A percentile compares a stretch with the other conserved stretches of the same genome.
Evolutionary conservation across 371 early-diverging fungal genomes (phyloP).

Genomic region (Mycotypha africana): DNA sequence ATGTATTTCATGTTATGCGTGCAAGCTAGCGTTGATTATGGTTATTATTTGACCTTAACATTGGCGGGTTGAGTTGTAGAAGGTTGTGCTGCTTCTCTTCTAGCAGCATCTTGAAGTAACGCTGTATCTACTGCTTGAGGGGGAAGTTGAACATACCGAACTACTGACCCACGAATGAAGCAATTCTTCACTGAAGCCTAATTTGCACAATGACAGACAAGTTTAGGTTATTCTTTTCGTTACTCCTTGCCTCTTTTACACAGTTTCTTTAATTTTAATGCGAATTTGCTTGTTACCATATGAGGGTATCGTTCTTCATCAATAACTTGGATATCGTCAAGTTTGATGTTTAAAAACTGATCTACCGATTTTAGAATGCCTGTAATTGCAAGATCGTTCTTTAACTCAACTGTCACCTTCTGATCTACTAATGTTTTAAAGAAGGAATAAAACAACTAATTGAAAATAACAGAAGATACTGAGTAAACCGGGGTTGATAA

Average conservation of each 20-base stretch:
- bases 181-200: conserved; percentile 94
- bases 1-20: background rate
- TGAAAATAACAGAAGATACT: background rate
- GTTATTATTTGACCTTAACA: conserved; percentile 50
- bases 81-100: conserved; percentile 77
- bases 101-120: conserved; percentile 93
- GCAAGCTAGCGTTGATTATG: background rate
- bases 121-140: conserved; percentile 87
- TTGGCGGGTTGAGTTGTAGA: conserved; percentile 46
- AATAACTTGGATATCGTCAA: conserved; percentile 86
- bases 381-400: conserved; percentile 92
- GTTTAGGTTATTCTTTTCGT: background rate
- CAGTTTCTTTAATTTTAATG: too few relatives aligned
- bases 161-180: conserved; percentile 98
- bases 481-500: too few relatives aligned
- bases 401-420: conserved; percentile 95
- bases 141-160: conserved; percentile 94
- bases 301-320: conserved; percentile 94
- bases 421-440: conserved; percentile 98
- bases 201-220: background rate
- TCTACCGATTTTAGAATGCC: conserved; percentile 96
- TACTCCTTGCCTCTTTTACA: too few relatives aligned
- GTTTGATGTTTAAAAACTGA: conserved; percentile 97
- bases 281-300: conserved; percentile 88
- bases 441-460: conserved; percentile 97